A percentile compares a stretch with the other conserved stretches of the same genome.
Evolutionary conservation across 345 rosid genomes (phyloP).

Genomic region (Gossypium anomalum): DNA sequence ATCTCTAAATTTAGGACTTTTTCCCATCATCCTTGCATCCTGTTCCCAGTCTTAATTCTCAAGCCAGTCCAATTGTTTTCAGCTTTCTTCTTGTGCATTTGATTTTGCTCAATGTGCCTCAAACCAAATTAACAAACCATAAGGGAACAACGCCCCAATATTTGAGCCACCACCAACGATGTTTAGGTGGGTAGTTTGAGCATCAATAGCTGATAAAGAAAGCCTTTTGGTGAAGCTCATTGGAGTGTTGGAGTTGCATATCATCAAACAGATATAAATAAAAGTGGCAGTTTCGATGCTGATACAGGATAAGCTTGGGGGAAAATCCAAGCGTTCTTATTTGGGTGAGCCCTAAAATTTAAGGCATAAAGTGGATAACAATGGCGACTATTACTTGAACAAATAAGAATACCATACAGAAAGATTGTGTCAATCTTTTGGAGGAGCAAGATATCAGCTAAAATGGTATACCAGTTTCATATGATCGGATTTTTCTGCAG

Average conservation of each 20-base stretch:
- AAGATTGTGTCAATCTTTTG: neutral
- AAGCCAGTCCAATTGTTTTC: no score
- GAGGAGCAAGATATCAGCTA: neutral
- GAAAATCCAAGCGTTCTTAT: neutral
- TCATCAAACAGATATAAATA: neutral
- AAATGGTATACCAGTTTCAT: neutral
- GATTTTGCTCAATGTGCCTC: neutral
- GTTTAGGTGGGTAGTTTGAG: neutral
- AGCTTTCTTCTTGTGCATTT: neutral
- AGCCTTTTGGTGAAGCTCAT: neutral
- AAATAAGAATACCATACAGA: neutral
- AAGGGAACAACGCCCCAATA: neutral
- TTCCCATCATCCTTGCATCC: no score
- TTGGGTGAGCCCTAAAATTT: neutral
- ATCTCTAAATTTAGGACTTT: no score
- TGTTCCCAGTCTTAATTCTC: no score
- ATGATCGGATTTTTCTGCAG: neutral
- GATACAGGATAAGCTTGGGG: neutral
- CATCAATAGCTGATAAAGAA: neutral
- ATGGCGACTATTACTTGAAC: neutral
- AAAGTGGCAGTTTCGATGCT: neutral
- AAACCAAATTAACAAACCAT: neutral
- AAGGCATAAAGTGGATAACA: neutral
- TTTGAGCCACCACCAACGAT: neutral
- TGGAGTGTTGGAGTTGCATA: neutral